phyloP scores from a whole-genome alignment of 2,329 filamentous ascomycete genomes.

The Neodidymelliopsis sp. region DNA sequence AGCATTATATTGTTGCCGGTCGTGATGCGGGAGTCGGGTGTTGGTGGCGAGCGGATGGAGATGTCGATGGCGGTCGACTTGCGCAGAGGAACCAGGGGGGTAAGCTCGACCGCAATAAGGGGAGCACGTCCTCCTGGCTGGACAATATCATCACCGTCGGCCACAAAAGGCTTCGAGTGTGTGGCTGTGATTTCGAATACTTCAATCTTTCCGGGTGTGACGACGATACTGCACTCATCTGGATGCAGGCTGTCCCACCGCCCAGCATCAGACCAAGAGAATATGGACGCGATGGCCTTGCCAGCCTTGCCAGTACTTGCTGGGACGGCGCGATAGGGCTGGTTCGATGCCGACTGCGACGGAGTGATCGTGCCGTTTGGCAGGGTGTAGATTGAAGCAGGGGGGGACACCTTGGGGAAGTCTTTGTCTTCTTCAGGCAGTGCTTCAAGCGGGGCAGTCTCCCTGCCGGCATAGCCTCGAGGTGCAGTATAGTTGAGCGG shows the following conservation, averaged over 20 bases:
- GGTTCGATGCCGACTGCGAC: conserved; percentile 83
- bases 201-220: conserved; percentile 70
- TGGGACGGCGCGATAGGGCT: conserved; percentile 65
- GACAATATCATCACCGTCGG: conserved; percentile 51
- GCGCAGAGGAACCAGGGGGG: conserved; percentile 86
- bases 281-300: conserved; percentile 66
- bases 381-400: conserved; percentile 49
- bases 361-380: conserved; percentile 69
- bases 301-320: conserved; percentile 59
- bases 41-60: conserved; percentile 87
- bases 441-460: conserved; percentile 19
- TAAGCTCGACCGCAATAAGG: conserved; percentile 79
- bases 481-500: conserved; percentile 35
- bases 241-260: conserved; percentile 68
- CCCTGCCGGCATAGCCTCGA: conserved; percentile 26
- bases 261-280: conserved; percentile 67
- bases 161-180: conserved; percentile 53
- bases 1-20: conserved; percentile 85
- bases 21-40: conserved; percentile 72
- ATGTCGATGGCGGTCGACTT: conserved; percentile 93
- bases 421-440: conserved; percentile 36
- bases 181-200: conserved; percentile 64
- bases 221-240: conserved; percentile 68
- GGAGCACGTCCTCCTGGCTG: conserved; percentile 53
- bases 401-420: conserved; percentile 54